These are phyloP conservation scores for Yamadazyma taylorii DNA, from an alignment of 1,139 yeast genomes.

Conservation along the genomic window DNA sequence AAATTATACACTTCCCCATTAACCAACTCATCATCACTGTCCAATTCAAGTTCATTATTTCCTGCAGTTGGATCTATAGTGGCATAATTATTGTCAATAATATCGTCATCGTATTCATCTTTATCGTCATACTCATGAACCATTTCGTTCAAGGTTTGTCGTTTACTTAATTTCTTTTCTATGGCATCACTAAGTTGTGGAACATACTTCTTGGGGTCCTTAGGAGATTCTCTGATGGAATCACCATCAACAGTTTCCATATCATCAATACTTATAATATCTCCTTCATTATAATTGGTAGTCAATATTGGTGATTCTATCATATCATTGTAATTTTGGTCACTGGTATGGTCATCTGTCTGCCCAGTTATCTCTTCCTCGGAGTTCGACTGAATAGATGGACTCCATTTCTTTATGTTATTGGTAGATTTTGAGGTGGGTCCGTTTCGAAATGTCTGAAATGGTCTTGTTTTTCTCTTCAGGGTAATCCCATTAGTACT, in stretches of 20 bases:
- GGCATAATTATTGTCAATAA: constrained; percentile 19
- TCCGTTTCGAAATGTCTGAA: too few relatives aligned
- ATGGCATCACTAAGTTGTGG: constrained; percentile 13
- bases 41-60: constrained; percentile 6
- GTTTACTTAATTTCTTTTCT: constrained; percentile 7
- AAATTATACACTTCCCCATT: constrained; percentile 8
- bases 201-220: constrained; percentile 11
- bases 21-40: constrained; percentile 10
- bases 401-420: too few relatives aligned
- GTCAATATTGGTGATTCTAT: not conserved
- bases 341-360: not conserved
- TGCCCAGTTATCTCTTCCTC: too few relatives aligned
- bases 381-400: too few relatives aligned
- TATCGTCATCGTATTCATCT: constrained; percentile 19
- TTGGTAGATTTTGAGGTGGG: too few relatives aligned
- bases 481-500: not conserved
- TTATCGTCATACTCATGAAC: constrained; percentile 14
- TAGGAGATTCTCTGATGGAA: not conserved
- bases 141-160: constrained; percentile 9
- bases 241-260: constrained; percentile 7
- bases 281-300: constrained; percentile 10
- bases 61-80: constrained; percentile 10
- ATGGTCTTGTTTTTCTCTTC: constrained; percentile 1
- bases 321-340: not conserved
- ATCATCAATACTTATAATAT: constrained; percentile 12